Evolutionary conservation across 768 basidiomycete genomes (phyloP), one percentile per base, ranked within the genome.

Genomic region (Vishniacozyma victoriae): DNA sequence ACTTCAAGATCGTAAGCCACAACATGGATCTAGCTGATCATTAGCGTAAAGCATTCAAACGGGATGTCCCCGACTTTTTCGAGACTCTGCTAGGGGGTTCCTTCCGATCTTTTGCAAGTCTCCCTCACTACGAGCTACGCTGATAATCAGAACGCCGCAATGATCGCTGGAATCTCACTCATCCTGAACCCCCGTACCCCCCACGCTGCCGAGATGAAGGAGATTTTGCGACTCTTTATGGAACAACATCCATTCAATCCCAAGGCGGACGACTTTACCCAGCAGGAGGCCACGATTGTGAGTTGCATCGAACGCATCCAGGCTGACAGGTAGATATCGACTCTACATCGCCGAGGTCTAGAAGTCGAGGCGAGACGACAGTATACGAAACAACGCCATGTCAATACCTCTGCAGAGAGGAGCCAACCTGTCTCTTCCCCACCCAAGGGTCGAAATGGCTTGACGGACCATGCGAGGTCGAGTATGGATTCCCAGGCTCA

Each of bases 41-140:
- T 31, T 16, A 5, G 18, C 1, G 3, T 72, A 80, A 41, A 82
- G 82, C 27, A 93, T 90, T 9, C 77, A 90, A 37, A 78, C 76
- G 42, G 90, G 88, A 13, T 96, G 89, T 68, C 92, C 95, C 63
- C 88, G 92, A 56, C 87, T 87, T 15, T 70, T 91, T 87, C 64
- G 76, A 82, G 52, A 55, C 64, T 20, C 35, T 23, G 36, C 41
- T 33, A 15, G 27, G 37, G 19, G n/a, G 9, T 33, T 33, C 29
- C 9, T 33, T 33, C n/a, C 29, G 29, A 33, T n/a, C 9, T 33
- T n/a, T 33, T n/a, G n/a, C n/a, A n/a, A n/a, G n/a, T n/a, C n/a
- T n/a, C n/a, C n/a, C n/a, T 33, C 29, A 33, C n/a, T n/a, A 9
- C 29, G 29, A 9, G 29, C n/a, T n/a, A 33, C 9, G 29, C 9